phyloP scores from a whole-genome alignment of 176 grass and related monocot genomes.

The Bolboschoenus planiculmis region DNA sequence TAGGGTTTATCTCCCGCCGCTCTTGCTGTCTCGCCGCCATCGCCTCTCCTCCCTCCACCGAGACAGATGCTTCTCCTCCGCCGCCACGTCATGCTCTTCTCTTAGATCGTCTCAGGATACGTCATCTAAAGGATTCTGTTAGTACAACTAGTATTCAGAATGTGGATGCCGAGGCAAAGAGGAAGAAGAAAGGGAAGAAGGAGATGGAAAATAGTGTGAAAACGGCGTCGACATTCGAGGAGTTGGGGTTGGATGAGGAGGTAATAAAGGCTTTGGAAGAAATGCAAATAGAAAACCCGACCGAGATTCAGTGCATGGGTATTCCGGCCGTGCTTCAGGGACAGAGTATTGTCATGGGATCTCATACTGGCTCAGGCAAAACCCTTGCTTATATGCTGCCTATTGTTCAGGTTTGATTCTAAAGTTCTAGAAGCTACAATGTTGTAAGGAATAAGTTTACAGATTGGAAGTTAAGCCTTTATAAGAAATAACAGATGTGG shows the following conservation, averaged over 20 bases:
- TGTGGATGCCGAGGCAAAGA: constrained; percentile 7
- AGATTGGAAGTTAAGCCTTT: background rate
- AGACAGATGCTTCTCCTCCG: constrained; percentile 8
- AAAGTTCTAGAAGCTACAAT: background rate
- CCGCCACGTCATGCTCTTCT: constrained; percentile 60
- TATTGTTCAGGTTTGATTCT: constrained; percentile 63
- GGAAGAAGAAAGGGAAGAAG: constrained; percentile 25
- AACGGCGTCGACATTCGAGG: constrained; percentile 46
- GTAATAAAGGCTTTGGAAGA: constrained; percentile 54
- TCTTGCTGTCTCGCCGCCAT: constrained; percentile 33
- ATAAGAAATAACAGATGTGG: background rate
- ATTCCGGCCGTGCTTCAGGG: constrained; percentile 62
- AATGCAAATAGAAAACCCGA: constrained; percentile 68
- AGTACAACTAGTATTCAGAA: background rate
- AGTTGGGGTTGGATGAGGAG: constrained; percentile 58
- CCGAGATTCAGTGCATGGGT: constrained; percentile 82
- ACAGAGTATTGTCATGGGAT: constrained; percentile 74
- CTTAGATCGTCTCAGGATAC: constrained; percentile 71
- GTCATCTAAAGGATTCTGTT: constrained; percentile 65
- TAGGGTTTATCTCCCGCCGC: constrained; percentile 28
- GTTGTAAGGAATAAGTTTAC: background rate
- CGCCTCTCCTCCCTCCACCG: constrained; percentile 5
- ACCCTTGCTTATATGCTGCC: constrained; percentile 90
- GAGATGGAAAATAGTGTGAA: constrained; percentile 30
- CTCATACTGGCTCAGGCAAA: constrained; percentile 95